phyloP scores from a whole-genome alignment of 768 basidiomycete species.

The Pulveroboletus sp. region DNA sequence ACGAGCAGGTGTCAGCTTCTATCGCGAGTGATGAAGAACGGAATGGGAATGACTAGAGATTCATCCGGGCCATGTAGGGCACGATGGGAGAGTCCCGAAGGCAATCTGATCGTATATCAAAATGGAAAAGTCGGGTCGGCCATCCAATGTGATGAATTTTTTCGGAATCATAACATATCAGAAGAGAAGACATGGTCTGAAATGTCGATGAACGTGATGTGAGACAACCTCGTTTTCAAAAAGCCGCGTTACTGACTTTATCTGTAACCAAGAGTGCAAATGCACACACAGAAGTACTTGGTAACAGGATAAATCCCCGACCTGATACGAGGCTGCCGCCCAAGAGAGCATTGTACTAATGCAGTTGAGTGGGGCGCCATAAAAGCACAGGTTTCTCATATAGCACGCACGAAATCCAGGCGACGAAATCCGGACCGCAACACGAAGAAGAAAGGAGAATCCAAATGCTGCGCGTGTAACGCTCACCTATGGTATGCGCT shows the following conservation, averaged over 20 bases:
- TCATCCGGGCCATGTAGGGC: constrained; percentile 4
- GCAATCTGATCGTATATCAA: constrained; percentile 8
- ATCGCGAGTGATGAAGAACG: constrained; percentile 3
- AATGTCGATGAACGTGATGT: constrained; percentile 5
- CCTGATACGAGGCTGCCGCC: constrained; percentile 20
- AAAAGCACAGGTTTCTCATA: constrained; percentile 5
- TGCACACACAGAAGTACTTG: constrained; percentile 3
- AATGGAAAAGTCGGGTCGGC: constrained; percentile 12
- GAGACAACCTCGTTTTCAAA: constrained; percentile 9
- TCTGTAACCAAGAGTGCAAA: constrained; percentile 3
- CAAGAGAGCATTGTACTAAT: constrained; percentile 7
- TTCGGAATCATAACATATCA: constrained; percentile 10
- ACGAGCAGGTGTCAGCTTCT: constrained; percentile 17
- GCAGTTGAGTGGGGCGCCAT: background rate
- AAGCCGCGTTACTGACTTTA: constrained; percentile 3
- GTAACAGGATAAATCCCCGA: background rate
- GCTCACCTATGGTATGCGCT: constrained; percentile 85
- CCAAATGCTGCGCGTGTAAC: background rate
- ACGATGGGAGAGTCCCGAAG: constrained; percentile 10
- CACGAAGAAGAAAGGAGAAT: background rate
- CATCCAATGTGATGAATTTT: constrained; percentile 7
- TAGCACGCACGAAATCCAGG: background rate
- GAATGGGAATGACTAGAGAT: constrained; percentile 4
- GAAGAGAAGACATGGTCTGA: constrained; percentile 8
- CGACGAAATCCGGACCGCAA: background rate